A percentile compares a stretch with the other conserved stretches of the same genome.
Conservation (phyloP, 129 eudicot species). For the Saposhnikovia divaricata region DNA sequence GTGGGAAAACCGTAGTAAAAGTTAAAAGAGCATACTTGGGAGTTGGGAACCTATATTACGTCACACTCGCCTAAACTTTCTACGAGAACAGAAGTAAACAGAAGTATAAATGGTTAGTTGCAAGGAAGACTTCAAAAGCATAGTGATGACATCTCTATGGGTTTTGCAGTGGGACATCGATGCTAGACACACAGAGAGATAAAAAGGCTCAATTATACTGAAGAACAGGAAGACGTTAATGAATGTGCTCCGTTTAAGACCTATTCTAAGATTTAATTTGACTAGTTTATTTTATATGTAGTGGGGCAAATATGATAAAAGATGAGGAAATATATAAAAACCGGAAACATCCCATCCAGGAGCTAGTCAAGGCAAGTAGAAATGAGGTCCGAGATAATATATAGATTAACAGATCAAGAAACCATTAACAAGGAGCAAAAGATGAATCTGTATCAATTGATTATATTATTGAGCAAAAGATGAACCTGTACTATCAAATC, state of each 20-base stretch:
- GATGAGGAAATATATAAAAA: too few relatives aligned
- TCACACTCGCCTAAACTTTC: neutral
- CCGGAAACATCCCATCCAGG: too few relatives aligned
- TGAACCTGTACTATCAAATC: neutral
- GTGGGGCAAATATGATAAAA: too few relatives aligned
- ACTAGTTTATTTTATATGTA: too few relatives aligned
- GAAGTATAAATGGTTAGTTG: neutral
- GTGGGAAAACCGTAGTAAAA: neutral
- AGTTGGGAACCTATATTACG: neutral
- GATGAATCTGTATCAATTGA: conserved; percentile 57
- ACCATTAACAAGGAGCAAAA: conserved; percentile 1
- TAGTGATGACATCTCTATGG: neutral
- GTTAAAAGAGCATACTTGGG: neutral
- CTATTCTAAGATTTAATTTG: too few relatives aligned
- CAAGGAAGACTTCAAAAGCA: neutral
- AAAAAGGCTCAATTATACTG: neutral
- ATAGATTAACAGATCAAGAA: neutral
- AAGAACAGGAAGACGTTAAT: neutral
- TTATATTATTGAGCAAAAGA: too few relatives aligned
- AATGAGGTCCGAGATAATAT: conserved; percentile 1
- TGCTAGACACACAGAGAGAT: neutral
- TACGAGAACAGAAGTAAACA: neutral
- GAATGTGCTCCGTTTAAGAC: too few relatives aligned
- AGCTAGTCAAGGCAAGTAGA: conserved; percentile 31
- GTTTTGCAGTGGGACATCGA: neutral